Evolutionary conservation across 2,329 filamentous ascomycete species (phyloP), one percentile per base, ranked within the genome.

Genomic region (Epichloe uncinata): DNA sequence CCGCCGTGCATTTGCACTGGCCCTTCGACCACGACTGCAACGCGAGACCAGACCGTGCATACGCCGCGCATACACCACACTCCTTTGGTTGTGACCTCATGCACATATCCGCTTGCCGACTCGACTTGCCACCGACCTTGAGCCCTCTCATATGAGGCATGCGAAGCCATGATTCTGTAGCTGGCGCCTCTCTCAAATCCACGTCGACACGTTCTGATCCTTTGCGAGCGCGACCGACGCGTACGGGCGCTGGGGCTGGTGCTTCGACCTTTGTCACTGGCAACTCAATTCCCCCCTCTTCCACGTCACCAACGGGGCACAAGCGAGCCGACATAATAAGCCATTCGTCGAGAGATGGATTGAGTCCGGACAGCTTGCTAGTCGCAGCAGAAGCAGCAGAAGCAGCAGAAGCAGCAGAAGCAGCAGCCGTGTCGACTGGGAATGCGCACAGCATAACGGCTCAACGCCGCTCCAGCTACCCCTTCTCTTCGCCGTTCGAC

Each of bases 371-470:
- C 16, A 50, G n/a, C 12, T 35, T 36, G 26, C 26, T 15, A 45
- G 56, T 35, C 44, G n/a, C n/a, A n/a, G n/a, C n/a, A n/a, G n/a
- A n/a, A n/a, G n/a, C n/a, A n/a, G n/a, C n/a, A n/a, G n/a, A n/a
- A n/a, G 50, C 22, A 51, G 49, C 44, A 55, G 55, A 22, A 41
- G 48, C n/a, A 50, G 45, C 36, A 54, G 54, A 48, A 45, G 33
- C 47, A 52, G 49, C 50, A 37, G 55, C 52, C 55, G 50, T 56
- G 53, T 54, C 55, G 50, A 55, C 57, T 54, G 57, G 58, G 56
- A 57, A 57, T 56, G 56, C 56, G 54, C 56, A 58, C 57, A 56
- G 58, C 58, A 63, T 59, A 59, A 67, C 63, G 61, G 58, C 61
- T 54, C 61, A 62, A 58, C 58, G 61, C 59, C 54, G 50, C 48